Conservation (phyloP, 176 grass and related monocot genomes). For the Bromus sterilis region DNA sequence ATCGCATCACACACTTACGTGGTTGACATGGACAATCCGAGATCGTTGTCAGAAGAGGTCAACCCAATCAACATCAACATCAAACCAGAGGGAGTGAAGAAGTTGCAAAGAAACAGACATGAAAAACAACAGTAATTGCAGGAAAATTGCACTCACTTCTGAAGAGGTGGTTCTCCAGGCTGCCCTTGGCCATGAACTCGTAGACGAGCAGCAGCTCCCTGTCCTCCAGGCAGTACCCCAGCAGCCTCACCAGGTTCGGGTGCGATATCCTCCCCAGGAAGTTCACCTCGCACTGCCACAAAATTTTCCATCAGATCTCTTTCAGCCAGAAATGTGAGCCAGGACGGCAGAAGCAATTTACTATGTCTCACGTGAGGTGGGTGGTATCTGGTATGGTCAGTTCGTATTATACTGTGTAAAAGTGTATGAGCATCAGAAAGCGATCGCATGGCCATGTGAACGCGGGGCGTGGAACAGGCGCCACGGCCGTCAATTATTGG, state of each 20-base stretch:
- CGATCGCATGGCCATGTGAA: conserved; percentile 14
- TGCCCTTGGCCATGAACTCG: conserved; percentile 75
- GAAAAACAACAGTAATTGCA: neutral
- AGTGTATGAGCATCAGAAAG: conserved; percentile 28
- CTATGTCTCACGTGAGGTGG: neutral
- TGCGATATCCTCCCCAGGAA: conserved; percentile 72
- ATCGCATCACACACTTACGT: neutral
- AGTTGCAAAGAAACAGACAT: neutral
- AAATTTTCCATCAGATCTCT: too few relatives aligned
- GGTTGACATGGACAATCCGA: neutral
- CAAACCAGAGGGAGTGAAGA: neutral
- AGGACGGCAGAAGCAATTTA: neutral
- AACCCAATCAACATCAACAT: neutral
- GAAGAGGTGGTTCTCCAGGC: conserved; percentile 75
- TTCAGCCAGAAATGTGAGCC: neutral
- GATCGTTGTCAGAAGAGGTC: neutral
- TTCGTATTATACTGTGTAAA: neutral
- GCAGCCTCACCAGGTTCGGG: conserved; percentile 68
- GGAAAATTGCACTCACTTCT: conserved; percentile 46
- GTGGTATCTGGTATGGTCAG: neutral
- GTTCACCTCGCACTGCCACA: conserved; percentile 71
- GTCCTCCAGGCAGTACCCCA: conserved; percentile 74
- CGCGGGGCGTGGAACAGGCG: neutral
- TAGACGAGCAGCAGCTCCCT: conserved; percentile 71
- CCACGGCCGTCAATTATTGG: neutral